phyloP scores from a whole-genome alignment of 208 protist genomes.

The Leishmania braziliensis region DNA sequence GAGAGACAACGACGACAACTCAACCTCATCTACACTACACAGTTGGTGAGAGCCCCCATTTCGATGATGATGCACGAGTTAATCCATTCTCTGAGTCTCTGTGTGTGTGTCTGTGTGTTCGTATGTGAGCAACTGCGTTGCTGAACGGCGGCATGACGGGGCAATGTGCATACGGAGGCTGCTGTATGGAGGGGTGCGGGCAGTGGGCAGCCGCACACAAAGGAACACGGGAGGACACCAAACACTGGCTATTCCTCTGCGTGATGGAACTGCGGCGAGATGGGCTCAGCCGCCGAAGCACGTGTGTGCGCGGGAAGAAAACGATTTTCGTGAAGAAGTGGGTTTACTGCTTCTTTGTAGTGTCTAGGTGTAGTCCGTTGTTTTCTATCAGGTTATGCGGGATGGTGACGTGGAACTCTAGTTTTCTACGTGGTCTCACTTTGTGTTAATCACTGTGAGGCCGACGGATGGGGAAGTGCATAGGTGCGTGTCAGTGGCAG shows the following conservation, averaged over 20 bases:
- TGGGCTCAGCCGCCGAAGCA: too few relatives aligned
- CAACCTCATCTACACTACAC: slow-evolving; percentile 38
- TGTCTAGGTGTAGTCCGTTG: neutral
- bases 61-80: slow-evolving; percentile 43
- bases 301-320: too few relatives aligned
- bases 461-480: too few relatives aligned
- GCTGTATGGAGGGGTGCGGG: neutral
- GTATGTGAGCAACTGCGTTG: neutral
- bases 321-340: neutral
- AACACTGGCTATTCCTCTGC: neutral
- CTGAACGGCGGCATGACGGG: neutral
- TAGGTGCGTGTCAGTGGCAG: neutral
- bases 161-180: neutral
- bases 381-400: neutral
- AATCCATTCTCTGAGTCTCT: slow-evolving; percentile 54
- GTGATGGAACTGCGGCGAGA: neutral
- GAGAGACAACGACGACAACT: slow-evolving; percentile 36
- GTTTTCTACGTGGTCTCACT: neutral
- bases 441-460: neutral
- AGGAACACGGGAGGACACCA: slow-evolving; percentile 20
- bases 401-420: neutral
- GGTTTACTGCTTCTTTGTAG: neutral
- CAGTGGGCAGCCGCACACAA: slow-evolving; percentile 14
- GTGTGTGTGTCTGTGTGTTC: neutral
- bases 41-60: slow-evolving; percentile 46